A percentile compares a stretch with the other conserved stretches of the same genome.
These are phyloP conservation scores for Friedmanniomyces simplex DNA, from an alignment of 495 filamentous ascomycete species.

Conservation along the genomic window DNA sequence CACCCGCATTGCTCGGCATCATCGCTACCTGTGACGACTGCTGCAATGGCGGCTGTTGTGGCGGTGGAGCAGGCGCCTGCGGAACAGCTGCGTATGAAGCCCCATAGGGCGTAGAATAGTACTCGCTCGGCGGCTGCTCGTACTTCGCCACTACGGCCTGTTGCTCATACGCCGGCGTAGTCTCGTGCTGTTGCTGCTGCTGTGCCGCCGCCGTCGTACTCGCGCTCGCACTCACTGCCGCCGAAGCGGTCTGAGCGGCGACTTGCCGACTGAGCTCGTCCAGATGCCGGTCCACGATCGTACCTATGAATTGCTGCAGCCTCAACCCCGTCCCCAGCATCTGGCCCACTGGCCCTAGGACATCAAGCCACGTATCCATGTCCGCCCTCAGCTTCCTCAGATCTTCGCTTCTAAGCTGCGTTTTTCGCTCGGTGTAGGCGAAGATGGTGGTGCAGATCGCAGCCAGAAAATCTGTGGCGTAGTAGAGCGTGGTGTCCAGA, in stretches of 20 bases:
- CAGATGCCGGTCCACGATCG: constrained; percentile 27
- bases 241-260: constrained; percentile 17
- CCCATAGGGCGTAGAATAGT: neutral
- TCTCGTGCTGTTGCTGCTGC: neutral
- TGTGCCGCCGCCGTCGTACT: neutral
- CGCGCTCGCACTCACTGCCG: constrained; percentile 1
- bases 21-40: neutral
- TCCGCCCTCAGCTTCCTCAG: constrained; percentile 48
- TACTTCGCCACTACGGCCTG: neutral
- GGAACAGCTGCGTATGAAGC: neutral
- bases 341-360: constrained; percentile 54
- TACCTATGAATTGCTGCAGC: constrained; percentile 26
- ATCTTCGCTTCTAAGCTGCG: constrained; percentile 44
- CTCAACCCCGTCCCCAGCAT: constrained; percentile 44
- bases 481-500: constrained; percentile 77
- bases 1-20: neutral
- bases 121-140: neutral
- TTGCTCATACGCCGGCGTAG: neutral
- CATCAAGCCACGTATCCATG: constrained; percentile 57
- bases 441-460: constrained; percentile 65
- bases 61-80: neutral
- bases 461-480: constrained; percentile 56
- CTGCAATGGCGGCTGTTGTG: neutral
- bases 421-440: constrained; percentile 54
- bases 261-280: constrained; percentile 23